Evolutionary conservation across 2,329 filamentous ascomycete genomes (phyloP), one percentile per base, ranked within the genome.

Genomic region (Didymella pomorum): DNA sequence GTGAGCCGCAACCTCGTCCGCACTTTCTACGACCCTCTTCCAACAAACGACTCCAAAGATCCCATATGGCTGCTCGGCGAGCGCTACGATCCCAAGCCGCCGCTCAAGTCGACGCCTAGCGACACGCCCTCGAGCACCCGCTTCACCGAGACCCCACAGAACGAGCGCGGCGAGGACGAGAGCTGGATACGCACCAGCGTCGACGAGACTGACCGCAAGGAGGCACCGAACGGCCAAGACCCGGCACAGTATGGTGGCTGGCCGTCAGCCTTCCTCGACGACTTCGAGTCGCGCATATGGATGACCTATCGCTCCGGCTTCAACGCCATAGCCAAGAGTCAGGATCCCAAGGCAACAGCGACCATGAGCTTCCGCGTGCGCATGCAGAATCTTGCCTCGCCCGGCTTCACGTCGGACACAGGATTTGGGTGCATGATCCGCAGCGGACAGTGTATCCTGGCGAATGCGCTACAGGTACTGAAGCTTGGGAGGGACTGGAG

Each of bases 351-450:
- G 69, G 90, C 92, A 14, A 75, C 82, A 1, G 83, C 88, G 4
- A 82, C 87, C 8, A 86, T 98, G 80, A 96, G 92, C 3, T 86
- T 98, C 57, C 83, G 91, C 1, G 94, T 96, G 78, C 89, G 93
- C 49, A 82, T 98, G 66, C 90, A 93, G 71, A 93, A 84, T 52
- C 90, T 98, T 6, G 92, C 97, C 47, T 86, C 91, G 56, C 83
- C 84, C 25, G 93, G 91, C 4, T 99, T 98, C 78, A 90, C 92
- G 11, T 94, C 92, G 2, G 95, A 99, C 75, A 93, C 92, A 10
- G 95, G 95, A 50, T 99, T 96, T 93, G 95, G 95, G 0, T 99
- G 95, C 73, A 99, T 99, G 95, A 98, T 99, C 68, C 84, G 95
- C 59, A 97, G 94, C 6, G 95, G 95, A 3, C 95, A 99, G 80